These are phyloP conservation scores for Rhizopus sp. DNA, from an alignment of 371 early-diverging fungal genomes.

Conservation along the genomic window DNA sequence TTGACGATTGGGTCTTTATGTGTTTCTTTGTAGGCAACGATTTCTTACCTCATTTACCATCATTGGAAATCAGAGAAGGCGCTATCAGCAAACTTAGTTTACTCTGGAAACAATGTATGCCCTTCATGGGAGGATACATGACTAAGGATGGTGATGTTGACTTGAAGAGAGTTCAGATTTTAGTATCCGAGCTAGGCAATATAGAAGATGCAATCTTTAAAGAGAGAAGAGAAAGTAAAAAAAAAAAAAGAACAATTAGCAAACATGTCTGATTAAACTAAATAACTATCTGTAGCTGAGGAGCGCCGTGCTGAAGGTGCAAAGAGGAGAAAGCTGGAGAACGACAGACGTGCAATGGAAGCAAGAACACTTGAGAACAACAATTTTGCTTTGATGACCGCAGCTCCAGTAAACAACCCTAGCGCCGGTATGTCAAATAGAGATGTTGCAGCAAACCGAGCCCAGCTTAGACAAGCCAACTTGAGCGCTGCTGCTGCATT, in stretches of 20 bases:
- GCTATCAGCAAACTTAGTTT: conserved; percentile 91
- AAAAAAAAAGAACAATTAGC: background rate
- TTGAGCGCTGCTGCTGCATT: conserved; percentile 59
- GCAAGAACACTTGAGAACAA: conserved; percentile 28
- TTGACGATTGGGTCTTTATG: conserved; percentile 99
- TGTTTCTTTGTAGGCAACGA: conserved; percentile 99
- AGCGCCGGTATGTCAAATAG: conserved; percentile 39
- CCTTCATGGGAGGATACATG: conserved; percentile 82
- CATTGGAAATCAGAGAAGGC: conserved; percentile 96
- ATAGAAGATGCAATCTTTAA: conserved; percentile 87
- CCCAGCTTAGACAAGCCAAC: conserved; percentile 40
- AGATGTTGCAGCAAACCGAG: conserved; percentile 44
- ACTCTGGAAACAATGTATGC: conserved; percentile 83
- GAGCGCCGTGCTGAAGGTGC: conserved; percentile 41
- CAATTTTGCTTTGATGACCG: conserved; percentile 41
- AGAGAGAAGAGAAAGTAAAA: conserved; percentile 70
- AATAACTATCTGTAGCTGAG: conserved; percentile 25
- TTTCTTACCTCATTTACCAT: conserved; percentile 98
- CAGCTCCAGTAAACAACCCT: conserved; percentile 39
- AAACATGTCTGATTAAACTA: background rate
- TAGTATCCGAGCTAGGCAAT: conserved; percentile 82
- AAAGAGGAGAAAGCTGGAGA: conserved; percentile 48
- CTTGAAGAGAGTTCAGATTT: conserved; percentile 71
- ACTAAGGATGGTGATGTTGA: conserved; percentile 87
- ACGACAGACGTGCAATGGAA: conserved; percentile 42